Base-by-base conservation (phyloP, 2,329 filamentous ascomycete species). In the Blastomyces parvus region DNA sequence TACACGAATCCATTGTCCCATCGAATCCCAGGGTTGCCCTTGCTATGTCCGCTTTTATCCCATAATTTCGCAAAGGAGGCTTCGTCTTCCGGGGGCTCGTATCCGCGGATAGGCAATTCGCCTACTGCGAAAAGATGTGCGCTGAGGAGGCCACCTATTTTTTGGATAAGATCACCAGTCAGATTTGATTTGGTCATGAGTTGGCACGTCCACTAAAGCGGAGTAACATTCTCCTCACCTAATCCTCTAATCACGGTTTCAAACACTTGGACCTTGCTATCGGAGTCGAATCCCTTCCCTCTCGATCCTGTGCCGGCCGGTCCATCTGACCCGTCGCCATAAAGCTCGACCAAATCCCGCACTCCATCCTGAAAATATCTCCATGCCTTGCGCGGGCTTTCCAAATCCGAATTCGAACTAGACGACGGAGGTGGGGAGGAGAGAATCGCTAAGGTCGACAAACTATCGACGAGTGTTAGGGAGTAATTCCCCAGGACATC, bases 191-290 rank as follows among this genome's bases (percentile, higher is more conserved):
- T 52, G 38, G 61, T 22, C 33, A 30, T 9, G 8, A 22, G 59
- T 53, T 9, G 13, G 14, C 36, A 38, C 52, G 13, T 42, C 19
- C 3, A 36, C 17, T 19, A 46, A 44, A 42, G 19, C 3, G 14
- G 13, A 33, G 13, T 53, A 1, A 53, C 30, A 19, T 55, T 55
- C 52, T 55, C 55, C 73, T 63, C 71, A 77, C 76, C 76, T 62
- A 78, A 84, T 19, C 93, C 94, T 64, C 94, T 84, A 69, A 99
- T 99, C 44, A 96, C 93, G 0, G 93, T 97, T 79, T 99, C 94
- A 72, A 99, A 99, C 48, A 99, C 91, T 77, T 99, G 93, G 1
- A 99, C 94, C 77, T 97, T 99, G 79, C 92, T 96, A 76, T 99
- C 93, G 50, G 96, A 80, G 74, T 99, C 91, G 71, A 99, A 99